Conservation (phyloP, 768 basidiomycete species). For the Royoungia palumana region DNA sequence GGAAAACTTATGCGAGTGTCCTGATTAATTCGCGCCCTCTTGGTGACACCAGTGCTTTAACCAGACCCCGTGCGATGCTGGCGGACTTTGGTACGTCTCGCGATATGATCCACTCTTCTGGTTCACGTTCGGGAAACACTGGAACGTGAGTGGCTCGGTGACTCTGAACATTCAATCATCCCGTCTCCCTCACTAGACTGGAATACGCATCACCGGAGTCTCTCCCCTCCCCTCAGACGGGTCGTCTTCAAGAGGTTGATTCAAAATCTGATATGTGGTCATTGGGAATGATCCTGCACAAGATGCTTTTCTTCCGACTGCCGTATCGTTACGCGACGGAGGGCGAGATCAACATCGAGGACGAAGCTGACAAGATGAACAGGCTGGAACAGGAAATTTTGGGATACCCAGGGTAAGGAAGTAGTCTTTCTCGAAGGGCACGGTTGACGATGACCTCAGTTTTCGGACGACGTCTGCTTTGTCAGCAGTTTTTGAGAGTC, state of each 20-base stretch:
- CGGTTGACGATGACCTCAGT: slow-evolving; percentile 28
- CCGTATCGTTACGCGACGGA: slow-evolving; percentile 76
- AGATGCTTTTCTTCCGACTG: slow-evolving; percentile 84
- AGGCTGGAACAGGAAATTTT: slow-evolving; percentile 70
- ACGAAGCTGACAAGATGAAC: slow-evolving; percentile 63
- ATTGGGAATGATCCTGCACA: slow-evolving; percentile 93
- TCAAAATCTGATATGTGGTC: slow-evolving; percentile 98
- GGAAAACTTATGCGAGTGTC: slow-evolving; percentile 67
- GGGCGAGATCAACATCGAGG: slow-evolving; percentile 48
- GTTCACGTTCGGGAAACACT: slow-evolving; percentile 84
- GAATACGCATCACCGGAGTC: slow-evolving; percentile 92
- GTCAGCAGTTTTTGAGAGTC: slow-evolving; percentile 56
- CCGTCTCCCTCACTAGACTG: slow-evolving; percentile 41
- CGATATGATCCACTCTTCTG: slow-evolving; percentile 74
- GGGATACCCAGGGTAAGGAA: slow-evolving; percentile 65
- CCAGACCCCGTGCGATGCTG: slow-evolving; percentile 88
- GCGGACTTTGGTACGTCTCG: slow-evolving; percentile 95
- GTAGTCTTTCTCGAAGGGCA: neutral
- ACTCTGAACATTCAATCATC: neutral
- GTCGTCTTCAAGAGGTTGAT: slow-evolving; percentile 66
- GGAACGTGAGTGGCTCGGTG: slow-evolving; percentile 66
- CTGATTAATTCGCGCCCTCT: neutral
- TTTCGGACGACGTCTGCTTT: slow-evolving; percentile 52
- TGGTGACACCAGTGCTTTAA: neutral
- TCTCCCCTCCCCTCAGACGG: slow-evolving; percentile 62